Evolutionary conservation across 257 asterid species (phyloP).

Genomic region (Rubia yunnanensis): DNA sequence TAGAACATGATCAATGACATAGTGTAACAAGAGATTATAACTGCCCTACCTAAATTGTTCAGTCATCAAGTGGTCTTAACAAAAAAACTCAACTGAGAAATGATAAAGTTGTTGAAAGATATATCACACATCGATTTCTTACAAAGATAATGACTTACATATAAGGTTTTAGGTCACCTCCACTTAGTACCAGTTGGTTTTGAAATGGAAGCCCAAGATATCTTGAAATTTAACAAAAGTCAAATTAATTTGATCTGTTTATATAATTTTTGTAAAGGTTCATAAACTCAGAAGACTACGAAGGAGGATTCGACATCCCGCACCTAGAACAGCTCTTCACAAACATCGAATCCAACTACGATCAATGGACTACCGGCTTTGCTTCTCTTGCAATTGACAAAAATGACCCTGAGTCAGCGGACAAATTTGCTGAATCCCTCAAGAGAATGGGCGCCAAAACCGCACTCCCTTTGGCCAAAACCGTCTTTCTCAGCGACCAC

Average conservation of each 20-base stretch:
- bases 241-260: not conserved
- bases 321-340: constrained; percentile 39
- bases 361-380: constrained; percentile 53
- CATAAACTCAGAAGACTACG: constrained; percentile 50
- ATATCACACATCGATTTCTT: too few species aligned
- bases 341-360: constrained; percentile 45
- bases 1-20: too few species aligned
- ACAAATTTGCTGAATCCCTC: constrained; percentile 32
- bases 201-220: too few species aligned
- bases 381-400: constrained; percentile 43
- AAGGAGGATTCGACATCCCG: constrained; percentile 58
- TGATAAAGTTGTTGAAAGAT: too few species aligned
- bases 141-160: too few species aligned
- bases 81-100: too few species aligned
- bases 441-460: constrained; percentile 49
- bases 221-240: too few species aligned
- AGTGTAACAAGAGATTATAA: too few species aligned
- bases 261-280: constrained; percentile 20
- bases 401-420: constrained; percentile 35
- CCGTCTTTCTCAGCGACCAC: constrained; percentile 48
- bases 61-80: too few species aligned
- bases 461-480: constrained; percentile 51
- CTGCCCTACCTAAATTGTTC: too few species aligned
- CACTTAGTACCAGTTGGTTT: too few species aligned
- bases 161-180: too few species aligned